These are phyloP conservation scores for Colletotrichum simmondsii DNA, from an alignment of 2,329 filamentous ascomycete species.

Conservation along the genomic window DNA sequence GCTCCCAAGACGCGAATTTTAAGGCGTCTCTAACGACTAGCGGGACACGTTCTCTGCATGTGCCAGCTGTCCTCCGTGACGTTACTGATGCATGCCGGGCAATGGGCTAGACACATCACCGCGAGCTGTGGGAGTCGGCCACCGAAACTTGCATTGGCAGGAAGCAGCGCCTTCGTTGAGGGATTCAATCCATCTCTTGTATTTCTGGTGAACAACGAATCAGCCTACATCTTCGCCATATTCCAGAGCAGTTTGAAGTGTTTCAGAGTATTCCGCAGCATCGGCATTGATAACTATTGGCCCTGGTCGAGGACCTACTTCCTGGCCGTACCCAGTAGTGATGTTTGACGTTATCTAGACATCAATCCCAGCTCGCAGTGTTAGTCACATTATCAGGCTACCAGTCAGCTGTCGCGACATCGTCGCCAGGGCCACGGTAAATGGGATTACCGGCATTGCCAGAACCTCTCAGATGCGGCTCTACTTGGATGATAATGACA, in stretches of 20 bases:
- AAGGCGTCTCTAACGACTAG: neutral
- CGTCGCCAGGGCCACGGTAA: neutral
- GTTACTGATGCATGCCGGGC: neutral
- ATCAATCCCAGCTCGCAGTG: neutral
- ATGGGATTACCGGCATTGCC: neutral
- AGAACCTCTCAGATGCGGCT: neutral
- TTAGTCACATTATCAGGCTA: neutral
- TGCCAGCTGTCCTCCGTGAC: slow-evolving; percentile 4
- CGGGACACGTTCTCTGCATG: neutral
- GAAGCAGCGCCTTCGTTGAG: neutral
- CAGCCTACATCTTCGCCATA: slow-evolving; percentile 1
- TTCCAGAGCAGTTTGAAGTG: neutral
- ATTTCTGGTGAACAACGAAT: neutral
- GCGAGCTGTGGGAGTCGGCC: slow-evolving; percentile 9
- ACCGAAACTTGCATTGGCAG: slow-evolving; percentile 20
- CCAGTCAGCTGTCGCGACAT: neutral
- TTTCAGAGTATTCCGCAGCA: neutral
- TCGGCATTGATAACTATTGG: neutral
- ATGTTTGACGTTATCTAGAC: neutral
- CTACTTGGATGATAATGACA: neutral
- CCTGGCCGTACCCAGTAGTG: neutral
- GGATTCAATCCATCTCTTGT: neutral
- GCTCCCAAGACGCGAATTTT: neutral
- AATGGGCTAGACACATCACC: slow-evolving; percentile 4
- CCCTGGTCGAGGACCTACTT: neutral